Conservation (phyloP, 2,329 filamentous ascomycete species). For the Coniochaeta sp. region DNA sequence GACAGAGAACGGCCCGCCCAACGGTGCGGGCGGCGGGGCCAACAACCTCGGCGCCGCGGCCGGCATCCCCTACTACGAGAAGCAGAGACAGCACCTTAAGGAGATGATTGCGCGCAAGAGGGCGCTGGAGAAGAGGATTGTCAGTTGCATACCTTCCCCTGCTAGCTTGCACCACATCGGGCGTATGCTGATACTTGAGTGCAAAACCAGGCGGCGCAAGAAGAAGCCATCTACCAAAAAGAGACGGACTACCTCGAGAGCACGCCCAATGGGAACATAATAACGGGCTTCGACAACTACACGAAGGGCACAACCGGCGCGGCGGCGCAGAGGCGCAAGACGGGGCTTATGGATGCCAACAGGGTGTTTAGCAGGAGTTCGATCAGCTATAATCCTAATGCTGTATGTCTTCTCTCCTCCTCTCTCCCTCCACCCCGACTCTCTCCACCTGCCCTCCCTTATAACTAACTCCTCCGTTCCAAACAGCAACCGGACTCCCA, state of each 20-base stretch:
- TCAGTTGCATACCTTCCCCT: too few species aligned
- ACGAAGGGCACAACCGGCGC: constrained; percentile 76
- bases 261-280: constrained; percentile 86
- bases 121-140: constrained; percentile 33
- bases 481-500: constrained; percentile 23
- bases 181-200: too few species aligned
- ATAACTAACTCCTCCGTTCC: constrained; percentile 4
- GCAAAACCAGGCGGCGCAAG: constrained; percentile 33
- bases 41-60: constrained; percentile 32
- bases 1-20: constrained; percentile 16
- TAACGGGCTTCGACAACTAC: constrained; percentile 96
- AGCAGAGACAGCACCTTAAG: constrained; percentile 59
- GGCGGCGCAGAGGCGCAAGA: constrained; percentile 56
- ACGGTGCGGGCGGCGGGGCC: constrained; percentile 3
- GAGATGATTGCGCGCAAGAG: constrained; percentile 61
- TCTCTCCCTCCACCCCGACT: constrained; percentile 4
- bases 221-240: constrained; percentile 77
- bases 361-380: constrained; percentile 65
- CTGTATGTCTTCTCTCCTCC: too few species aligned
- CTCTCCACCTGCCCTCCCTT: too few species aligned
- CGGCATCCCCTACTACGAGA: constrained; percentile 63
- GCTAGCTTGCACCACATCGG: too few species aligned
- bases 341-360: constrained; percentile 60
- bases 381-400: constrained; percentile 49
- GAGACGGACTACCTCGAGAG: constrained; percentile 88